Evolutionary conservation across 768 basidiomycete genomes (phyloP), one percentile per base, ranked within the genome.

Genomic region (Lactarius indigo): DNA sequence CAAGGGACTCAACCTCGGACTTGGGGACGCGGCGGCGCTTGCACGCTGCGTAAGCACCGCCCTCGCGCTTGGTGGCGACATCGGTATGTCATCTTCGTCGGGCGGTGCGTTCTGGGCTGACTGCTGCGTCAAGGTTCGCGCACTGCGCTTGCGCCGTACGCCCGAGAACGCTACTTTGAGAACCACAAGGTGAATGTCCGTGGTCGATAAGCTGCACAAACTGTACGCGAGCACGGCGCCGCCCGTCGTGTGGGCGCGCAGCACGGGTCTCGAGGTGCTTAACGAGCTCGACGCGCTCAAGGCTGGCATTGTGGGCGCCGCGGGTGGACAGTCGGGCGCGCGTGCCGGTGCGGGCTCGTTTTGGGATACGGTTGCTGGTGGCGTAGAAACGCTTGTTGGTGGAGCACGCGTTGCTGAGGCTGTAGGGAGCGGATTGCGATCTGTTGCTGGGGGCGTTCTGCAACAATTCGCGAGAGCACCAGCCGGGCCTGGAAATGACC

Each of bases 1-100:
- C 96, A 98, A 75, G 97, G 97, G 96, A 0, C 81, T 98, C 50
- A 98, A 99, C 75, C 79, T 96, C 74, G 97, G 96, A n/a, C 79
- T 99, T 33, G 89, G 81, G 1, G 96, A 99, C 74, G 92, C 89
- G 3, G 83, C 89, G 72, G 83, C 83, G 64, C 83, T 99, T 17
- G 79, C 87, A 1, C 80, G 82, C 57, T 86, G 86, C 70, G 85
- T 98, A 42, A 77, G 86, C 37, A 72, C 78, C 7, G 82, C 88
- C 0, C 69, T 90, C 23, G 70, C 73, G 15, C 75, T 80, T 2
- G 96, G 96, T 5, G 87, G 87, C 3, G 97, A 99, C 75, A 82
- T 98, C 57, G 97, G 96, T 87, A 63, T 73, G 85, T 76, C 52
- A 12, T 15, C 30, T 33, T 42, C 54, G 30, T 37, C 12, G 26